Percentiles rank a stretch among this genome's conserved stretches.
Evolutionary conservation across 2,329 filamentous ascomycete species (phyloP).

Genomic region (Pseudogymnoascus sp.): DNA sequence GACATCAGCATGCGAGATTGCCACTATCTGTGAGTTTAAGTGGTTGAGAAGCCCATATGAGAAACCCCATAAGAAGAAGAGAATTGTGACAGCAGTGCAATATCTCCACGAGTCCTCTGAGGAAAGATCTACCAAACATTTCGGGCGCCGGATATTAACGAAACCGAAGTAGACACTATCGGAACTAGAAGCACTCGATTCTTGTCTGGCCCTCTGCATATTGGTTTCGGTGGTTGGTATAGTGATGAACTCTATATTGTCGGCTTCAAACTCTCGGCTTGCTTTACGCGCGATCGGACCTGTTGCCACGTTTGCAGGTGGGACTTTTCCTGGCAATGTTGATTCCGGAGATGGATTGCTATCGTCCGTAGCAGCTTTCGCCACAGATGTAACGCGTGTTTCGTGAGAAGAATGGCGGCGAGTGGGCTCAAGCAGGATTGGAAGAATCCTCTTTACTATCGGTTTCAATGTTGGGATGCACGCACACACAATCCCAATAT

Average conservation of each 20-base stretch:
- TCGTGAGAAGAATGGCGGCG: not conserved
- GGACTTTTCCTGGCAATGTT: not conserved
- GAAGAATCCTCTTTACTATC: conserved; percentile 46
- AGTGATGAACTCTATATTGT: conserved; percentile 24
- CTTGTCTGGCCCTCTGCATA: conserved; percentile 5
- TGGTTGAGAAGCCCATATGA: conserved; percentile 79
- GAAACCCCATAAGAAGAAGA: conserved; percentile 82
- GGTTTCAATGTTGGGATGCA: conserved; percentile 85
- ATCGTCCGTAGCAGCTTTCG: not conserved
- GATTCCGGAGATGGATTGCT: not conserved
- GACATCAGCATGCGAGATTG: conserved; percentile 45
- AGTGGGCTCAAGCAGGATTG: conserved; percentile 9
- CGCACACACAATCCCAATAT: conserved; percentile 75
- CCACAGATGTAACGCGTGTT: not conserved
- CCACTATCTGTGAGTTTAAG: conserved; percentile 63
- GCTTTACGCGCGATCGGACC: not conserved
- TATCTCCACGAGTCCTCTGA: conserved; percentile 58
- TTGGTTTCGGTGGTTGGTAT: conserved; percentile 11
- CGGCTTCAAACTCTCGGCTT: conserved; percentile 15
- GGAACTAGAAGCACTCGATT: not conserved
- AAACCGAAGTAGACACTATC: conserved; percentile 59
- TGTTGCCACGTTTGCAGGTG: not conserved
- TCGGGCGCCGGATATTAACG: conserved; percentile 57
- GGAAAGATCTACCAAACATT: conserved; percentile 60
- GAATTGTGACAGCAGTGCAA: conserved; percentile 61